Percentiles rank a stretch among this genome's conserved stretches.
phyloP scores from a whole-genome alignment of 129 eudicot genomes.

The Kitagawia praeruptora region DNA sequence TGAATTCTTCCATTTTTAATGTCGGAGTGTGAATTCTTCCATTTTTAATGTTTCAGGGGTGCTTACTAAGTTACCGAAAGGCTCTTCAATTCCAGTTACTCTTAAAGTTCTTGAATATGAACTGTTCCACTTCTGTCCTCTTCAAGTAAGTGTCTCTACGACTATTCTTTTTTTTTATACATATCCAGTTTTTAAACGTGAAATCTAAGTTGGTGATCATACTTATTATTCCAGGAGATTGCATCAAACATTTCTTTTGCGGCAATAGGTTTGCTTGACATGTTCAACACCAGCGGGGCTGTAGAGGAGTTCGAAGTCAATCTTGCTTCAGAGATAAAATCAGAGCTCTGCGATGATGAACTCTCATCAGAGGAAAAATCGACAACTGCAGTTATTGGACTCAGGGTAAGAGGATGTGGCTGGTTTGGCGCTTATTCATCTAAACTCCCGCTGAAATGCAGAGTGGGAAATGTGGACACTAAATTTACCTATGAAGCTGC shows the following conservation, averaged over 20 bases:
- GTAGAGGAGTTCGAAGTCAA: slow-evolving; percentile 44
- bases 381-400: slow-evolving; percentile 37
- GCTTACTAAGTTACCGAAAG: slow-evolving; percentile 58
- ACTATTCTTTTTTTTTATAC: neutral
- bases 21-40: neutral
- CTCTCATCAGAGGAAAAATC: slow-evolving; percentile 14
- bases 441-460: slow-evolving; percentile 54
- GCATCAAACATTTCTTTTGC: slow-evolving; percentile 51
- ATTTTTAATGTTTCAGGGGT: slow-evolving; percentile 38
- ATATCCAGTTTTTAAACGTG: neutral
- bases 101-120: slow-evolving; percentile 81
- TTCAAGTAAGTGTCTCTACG: slow-evolving; percentile 37
- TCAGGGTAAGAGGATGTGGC: slow-evolving; percentile 69
- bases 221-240: slow-evolving; percentile 38
- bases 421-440: slow-evolving; percentile 66
- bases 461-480: slow-evolving; percentile 32
- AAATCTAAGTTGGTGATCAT: neutral
- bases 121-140: slow-evolving; percentile 73
- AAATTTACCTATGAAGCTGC: slow-evolving; percentile 38
- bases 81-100: slow-evolving; percentile 65
- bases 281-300: slow-evolving; percentile 72
- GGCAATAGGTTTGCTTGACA: slow-evolving; percentile 71
- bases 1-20: neutral
- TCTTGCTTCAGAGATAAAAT: slow-evolving; percentile 14
- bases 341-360: slow-evolving; percentile 19